A percentile compares a stretch with the other conserved stretches of the same genome.
Conservation (phyloP, 441 rosid genomes). For the Populus tomentosa region DNA sequence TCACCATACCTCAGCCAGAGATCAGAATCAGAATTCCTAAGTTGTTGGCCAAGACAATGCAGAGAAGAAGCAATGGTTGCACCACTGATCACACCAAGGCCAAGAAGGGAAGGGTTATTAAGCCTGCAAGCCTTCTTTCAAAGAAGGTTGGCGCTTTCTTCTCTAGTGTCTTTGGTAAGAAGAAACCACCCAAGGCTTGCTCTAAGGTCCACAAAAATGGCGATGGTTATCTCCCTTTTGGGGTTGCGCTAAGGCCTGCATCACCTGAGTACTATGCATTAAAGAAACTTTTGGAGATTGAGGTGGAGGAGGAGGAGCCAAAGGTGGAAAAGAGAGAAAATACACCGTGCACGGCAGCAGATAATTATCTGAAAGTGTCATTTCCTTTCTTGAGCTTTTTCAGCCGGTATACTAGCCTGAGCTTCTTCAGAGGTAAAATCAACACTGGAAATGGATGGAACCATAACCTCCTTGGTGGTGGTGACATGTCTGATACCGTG, state of each 20-base stretch:
- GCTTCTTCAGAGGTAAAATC: neutral
- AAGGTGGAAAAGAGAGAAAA: conserved; percentile 4
- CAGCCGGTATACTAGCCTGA: neutral
- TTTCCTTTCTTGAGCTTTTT: conserved; percentile 7
- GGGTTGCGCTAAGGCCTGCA: neutral
- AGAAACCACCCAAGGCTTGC: conserved; percentile 6
- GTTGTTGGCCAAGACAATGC: conserved; percentile 24
- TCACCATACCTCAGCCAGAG: neutral
- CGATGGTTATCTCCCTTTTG: neutral
- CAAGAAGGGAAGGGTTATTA: conserved; percentile 14
- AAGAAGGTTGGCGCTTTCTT: conserved; percentile 30
- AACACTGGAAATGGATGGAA: neutral
- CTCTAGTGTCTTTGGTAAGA: conserved; percentile 24
- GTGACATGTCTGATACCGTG: neutral
- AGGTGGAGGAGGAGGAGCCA: conserved; percentile 12
- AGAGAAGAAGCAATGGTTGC: conserved; percentile 1
- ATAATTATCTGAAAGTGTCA: neutral
- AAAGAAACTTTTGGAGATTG: neutral
- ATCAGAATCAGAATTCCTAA: conserved; percentile 21
- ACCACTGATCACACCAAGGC: neutral
- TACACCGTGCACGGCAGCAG: neutral
- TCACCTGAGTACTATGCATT: neutral
- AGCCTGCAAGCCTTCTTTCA: neutral
- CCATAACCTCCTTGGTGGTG: neutral
- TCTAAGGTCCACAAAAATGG: conserved; percentile 2